A percentile compares a stretch with the other conserved stretches of the same genome.
Conservation (phyloP, 2,329 filamentous ascomycete genomes). For the Xylariaceae sp. region DNA sequence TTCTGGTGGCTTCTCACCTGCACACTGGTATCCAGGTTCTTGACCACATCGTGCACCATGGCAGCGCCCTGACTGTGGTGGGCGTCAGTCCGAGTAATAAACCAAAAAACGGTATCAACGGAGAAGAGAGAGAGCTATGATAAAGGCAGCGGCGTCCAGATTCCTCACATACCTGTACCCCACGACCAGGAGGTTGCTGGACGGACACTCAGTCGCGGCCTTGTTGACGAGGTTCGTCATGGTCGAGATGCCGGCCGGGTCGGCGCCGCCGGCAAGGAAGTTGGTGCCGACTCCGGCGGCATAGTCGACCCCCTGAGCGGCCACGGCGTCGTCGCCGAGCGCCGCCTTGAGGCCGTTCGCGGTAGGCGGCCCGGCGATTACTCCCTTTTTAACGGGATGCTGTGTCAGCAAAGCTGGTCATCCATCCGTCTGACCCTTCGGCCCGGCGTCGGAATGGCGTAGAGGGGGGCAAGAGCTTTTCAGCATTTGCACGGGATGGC, state of each 20-base stretch:
- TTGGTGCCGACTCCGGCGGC: constrained; percentile 21
- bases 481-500: neutral
- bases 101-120: no score
- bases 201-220: constrained; percentile 23
- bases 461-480: no score
- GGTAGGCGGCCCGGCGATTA: constrained; percentile 4
- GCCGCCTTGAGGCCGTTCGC: constrained; percentile 7
- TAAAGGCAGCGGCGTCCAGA: no score
- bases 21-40: neutral
- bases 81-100: no score
- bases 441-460: no score
- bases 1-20: no score
- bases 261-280: constrained; percentile 22
- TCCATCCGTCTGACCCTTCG: no score
- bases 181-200: constrained; percentile 24
- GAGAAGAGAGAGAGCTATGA: no score
- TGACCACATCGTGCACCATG: constrained; percentile 19
- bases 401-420: neutral
- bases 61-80: constrained; percentile 24
- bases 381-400: constrained; percentile 1
- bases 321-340: constrained; percentile 4
- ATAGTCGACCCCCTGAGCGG: constrained; percentile 16
- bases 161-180: constrained; percentile 23
- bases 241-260: constrained; percentile 18
- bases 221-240: constrained; percentile 22